Base-by-base conservation (phyloP, 208 protist genomes). In the Leishmania amazonensis region DNA sequence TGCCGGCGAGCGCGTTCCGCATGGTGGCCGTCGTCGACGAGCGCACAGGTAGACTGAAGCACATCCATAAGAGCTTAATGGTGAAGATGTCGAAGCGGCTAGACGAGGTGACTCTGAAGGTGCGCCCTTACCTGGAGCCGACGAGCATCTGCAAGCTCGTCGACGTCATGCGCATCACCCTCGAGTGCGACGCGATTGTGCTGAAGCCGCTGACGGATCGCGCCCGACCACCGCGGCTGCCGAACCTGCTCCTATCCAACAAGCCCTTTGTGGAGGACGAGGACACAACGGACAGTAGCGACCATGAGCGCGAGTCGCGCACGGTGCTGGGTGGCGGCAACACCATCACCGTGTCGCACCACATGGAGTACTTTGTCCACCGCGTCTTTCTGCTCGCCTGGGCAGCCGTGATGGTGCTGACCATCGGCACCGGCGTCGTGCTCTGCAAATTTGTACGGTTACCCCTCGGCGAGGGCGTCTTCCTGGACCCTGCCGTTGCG, bases 341-440 rank as follows among this genome's bases (percentile, higher is more conserved):
- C 86, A 91, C 88, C 67, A 94, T 89, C 62, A 96, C 93, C 45
- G 92, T 96, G 21, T 89, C 93, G 31, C 87, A 95, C 42, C 91
- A 95, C 80, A 96, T 96, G 91, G 95, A 96, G 80, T 95, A 91
- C 83, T 93, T 96, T 75, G 88, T 95, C 6, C 89, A 94, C 72
- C 95, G 93, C 54, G 86, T 96, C 65, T 90, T 95, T 70, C 68
- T 96, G 28, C 83, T 97, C 1, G 11, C 89, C 13, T 97, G 95
- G 95, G 76, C 89, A 31, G 15, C 91, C 3, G 90, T 89, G 21
- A 91, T 96, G 81, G 53, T 91, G 51, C 54, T 93, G 28, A 86
- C 87, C 19, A 78, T 90, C 49, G 79, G 70, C 64, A 84, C 88
- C 17, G 93, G 94, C 24, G 65, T 87, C 5, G 28, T 94, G 6